phyloP scores from a whole-genome alignment of 2,329 filamentous ascomycete species.

The Aspergillus bombycis region DNA sequence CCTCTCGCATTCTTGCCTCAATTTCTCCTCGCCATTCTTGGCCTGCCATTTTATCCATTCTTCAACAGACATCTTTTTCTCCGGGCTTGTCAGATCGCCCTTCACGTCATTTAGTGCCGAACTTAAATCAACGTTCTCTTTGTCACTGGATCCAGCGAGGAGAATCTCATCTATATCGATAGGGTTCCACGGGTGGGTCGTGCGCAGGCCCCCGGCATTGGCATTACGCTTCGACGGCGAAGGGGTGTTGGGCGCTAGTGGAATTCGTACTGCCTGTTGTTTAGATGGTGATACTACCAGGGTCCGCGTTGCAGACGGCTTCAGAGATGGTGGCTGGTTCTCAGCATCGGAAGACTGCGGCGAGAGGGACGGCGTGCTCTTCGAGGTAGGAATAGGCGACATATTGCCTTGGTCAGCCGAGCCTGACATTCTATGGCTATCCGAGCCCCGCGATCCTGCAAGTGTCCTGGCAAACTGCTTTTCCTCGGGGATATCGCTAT shows the following conservation, averaged over 20 bases:
- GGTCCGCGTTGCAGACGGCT: slow-evolving; percentile 53
- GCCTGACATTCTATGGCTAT: slow-evolving; percentile 14
- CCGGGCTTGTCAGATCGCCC: slow-evolving; percentile 68
- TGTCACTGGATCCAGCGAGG: slow-evolving; percentile 38
- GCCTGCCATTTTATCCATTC: slow-evolving; percentile 90
- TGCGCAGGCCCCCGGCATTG: slow-evolving; percentile 57
- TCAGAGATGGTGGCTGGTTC: slow-evolving; percentile 74
- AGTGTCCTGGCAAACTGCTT: slow-evolving; percentile 38
- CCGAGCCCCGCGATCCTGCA: slow-evolving; percentile 28
- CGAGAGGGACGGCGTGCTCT: slow-evolving; percentile 64
- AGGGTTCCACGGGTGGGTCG: slow-evolving; percentile 67
- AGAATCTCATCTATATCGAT: slow-evolving; percentile 73
- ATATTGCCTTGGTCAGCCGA: slow-evolving; percentile 18
- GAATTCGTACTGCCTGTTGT: slow-evolving; percentile 41
- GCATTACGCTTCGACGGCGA: slow-evolving; percentile 66
- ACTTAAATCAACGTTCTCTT: slow-evolving; percentile 55
- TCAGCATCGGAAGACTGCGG: slow-evolving; percentile 80
- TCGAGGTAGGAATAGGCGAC: slow-evolving; percentile 40
- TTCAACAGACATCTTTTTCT: slow-evolving; percentile 90
- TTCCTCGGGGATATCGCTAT: slow-evolving; percentile 42
- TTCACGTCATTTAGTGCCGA: slow-evolving; percentile 57
- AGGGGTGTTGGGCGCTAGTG: slow-evolving; percentile 48
- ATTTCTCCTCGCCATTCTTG: slow-evolving; percentile 73
- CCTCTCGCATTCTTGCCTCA: slow-evolving; percentile 79
- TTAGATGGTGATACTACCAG: slow-evolving; percentile 39